These are phyloP conservation scores for Cinnamomum chago DNA, from an alignment of 164 flowering plant genomes.

Conservation along the genomic window DNA sequence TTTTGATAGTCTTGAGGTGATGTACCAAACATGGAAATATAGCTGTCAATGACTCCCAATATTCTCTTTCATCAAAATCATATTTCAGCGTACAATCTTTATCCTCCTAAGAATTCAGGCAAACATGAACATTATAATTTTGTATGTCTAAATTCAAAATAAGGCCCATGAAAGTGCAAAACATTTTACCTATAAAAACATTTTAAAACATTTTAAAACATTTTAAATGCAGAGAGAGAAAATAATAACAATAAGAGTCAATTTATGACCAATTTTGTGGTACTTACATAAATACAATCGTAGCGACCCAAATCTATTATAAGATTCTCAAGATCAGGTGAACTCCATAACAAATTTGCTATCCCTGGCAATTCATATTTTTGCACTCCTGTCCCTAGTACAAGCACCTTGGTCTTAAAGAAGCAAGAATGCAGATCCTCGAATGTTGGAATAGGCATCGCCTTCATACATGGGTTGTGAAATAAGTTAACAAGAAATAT, in stretches of 20 bases:
- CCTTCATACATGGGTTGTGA: no score
- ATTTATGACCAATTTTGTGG: not conserved
- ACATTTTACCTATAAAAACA: no score
- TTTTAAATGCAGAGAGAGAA: not conserved
- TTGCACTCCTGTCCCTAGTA: not conserved
- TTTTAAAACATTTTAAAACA: not conserved
- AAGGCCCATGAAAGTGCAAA: not conserved
- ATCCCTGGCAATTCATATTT: not conserved
- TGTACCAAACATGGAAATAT: not conserved
- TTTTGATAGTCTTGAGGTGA: constrained; percentile 1
- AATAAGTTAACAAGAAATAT: no score
- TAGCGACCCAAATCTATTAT: not conserved
- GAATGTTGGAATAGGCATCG: no score
- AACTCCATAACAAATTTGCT: not conserved
- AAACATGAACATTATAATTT: not conserved
- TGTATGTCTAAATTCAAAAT: not conserved
- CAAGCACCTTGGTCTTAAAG: not conserved
- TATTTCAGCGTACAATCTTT: not conserved
- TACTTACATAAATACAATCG: not conserved
- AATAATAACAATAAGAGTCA: not conserved
- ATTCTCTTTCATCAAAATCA: constrained; percentile 3
- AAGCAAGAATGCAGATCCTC: not conserved
- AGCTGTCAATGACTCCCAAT: not conserved
- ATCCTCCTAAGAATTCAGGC: not conserved
- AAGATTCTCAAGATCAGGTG: not conserved